Percentiles rank a stretch among this genome's conserved stretches.
These are phyloP conservation scores for Phoma sp. DNA, from an alignment of 2,329 filamentous ascomycete genomes.

Conservation along the genomic window DNA sequence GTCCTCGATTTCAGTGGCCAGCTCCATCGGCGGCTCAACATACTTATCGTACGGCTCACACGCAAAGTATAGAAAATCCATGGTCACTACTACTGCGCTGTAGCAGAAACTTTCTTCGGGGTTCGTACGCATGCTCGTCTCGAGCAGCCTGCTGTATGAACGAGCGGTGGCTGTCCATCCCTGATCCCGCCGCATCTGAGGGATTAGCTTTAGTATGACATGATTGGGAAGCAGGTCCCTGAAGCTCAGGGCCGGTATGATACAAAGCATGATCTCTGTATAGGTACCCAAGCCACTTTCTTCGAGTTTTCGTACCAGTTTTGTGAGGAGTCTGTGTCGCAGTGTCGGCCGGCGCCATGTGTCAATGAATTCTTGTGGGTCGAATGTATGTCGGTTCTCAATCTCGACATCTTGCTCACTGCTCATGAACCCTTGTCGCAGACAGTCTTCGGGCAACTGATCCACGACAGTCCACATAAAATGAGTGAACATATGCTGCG, in stretches of 20 bases:
- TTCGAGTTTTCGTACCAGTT: not conserved
- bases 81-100: not conserved
- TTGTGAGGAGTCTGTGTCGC: not conserved
- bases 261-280: constrained; percentile 2
- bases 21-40: not conserved
- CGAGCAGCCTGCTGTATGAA: not conserved
- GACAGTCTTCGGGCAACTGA: not conserved
- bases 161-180: not conserved
- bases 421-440: not conserved
- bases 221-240: constrained; percentile 5
- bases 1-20: not conserved
- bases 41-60: not conserved
- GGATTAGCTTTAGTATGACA: constrained; percentile 1
- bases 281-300: not conserved
- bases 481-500: constrained; percentile 2
- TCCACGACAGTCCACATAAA: constrained; percentile 8
- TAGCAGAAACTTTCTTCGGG: not conserved
- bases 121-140: not conserved
- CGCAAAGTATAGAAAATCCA: not conserved
- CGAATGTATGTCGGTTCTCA: not conserved
- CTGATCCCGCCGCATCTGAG: not conserved
- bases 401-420: constrained; percentile 3
- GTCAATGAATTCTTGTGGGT: not conserved
- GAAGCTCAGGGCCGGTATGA: constrained; percentile 5
- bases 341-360: not conserved